Evolutionary conservation across 305 asterid genomes (phyloP).

Genomic region (Lippia alba): DNA sequence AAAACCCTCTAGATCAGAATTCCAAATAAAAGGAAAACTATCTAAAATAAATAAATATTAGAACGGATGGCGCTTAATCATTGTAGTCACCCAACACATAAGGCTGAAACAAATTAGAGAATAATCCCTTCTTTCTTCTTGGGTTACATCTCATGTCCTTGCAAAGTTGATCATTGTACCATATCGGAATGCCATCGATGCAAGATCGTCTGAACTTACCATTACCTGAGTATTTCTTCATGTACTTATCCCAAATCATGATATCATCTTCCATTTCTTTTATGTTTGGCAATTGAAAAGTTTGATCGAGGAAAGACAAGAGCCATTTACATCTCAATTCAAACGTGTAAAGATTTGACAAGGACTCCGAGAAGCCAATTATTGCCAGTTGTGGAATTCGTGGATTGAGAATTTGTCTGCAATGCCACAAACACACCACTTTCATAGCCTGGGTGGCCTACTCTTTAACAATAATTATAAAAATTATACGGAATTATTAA

Average conservation of each 20-base stretch:
- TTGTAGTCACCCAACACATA: slow-evolving; percentile 45
- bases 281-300: slow-evolving; percentile 56
- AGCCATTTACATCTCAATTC: slow-evolving; percentile 77
- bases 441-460: too few species aligned
- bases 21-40: too few species aligned
- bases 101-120: slow-evolving; percentile 55
- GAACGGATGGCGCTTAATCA: neutral
- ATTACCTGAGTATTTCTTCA: slow-evolving; percentile 57
- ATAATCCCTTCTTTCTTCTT: slow-evolving; percentile 57
- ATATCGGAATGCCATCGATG: slow-evolving; percentile 49
- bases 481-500: too few species aligned
- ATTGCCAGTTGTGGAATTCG: slow-evolving; percentile 71
- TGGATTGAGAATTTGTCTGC: slow-evolving; percentile 72
- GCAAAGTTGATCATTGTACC: slow-evolving; percentile 77
- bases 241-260: slow-evolving; percentile 54
- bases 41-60: too few species aligned
- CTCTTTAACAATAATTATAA: too few species aligned
- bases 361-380: slow-evolving; percentile 63
- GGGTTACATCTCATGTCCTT: slow-evolving; percentile 65
- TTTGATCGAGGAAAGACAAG: slow-evolving; percentile 46
- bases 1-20: too few species aligned
- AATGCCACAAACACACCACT: neutral
- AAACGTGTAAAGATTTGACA: slow-evolving; percentile 49
- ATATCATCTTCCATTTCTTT: slow-evolving; percentile 67
- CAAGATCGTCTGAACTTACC: slow-evolving; percentile 49